These are phyloP conservation scores for Vitis amurensis DNA, from an alignment of 164 flowering plant species.

Conservation along the genomic window DNA sequence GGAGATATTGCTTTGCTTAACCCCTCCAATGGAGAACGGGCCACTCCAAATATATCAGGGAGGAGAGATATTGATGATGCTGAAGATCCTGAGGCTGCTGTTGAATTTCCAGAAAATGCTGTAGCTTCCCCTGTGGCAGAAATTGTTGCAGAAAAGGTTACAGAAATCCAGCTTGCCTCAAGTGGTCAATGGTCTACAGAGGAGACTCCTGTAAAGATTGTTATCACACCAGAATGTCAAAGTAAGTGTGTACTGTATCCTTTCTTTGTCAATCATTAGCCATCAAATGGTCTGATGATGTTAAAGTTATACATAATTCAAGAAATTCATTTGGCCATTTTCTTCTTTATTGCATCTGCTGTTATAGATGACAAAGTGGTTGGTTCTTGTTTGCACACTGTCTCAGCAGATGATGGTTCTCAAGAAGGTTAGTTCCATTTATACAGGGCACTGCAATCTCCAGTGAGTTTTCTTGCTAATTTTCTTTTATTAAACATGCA, in stretches of 20 bases:
- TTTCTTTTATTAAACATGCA: background rate
- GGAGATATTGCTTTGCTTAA: too few species aligned
- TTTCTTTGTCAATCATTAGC: too few species aligned
- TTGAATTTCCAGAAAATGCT: too few species aligned
- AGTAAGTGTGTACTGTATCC: background rate
- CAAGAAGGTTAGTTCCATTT: constrained; percentile 1
- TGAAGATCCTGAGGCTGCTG: too few species aligned
- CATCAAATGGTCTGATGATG: too few species aligned
- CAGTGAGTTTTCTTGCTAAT: background rate
- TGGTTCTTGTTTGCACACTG: background rate
- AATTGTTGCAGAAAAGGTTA: background rate
- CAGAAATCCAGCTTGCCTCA: background rate
- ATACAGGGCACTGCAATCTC: background rate
- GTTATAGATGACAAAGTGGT: background rate
- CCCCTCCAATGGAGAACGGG: too few species aligned
- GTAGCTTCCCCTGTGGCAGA: background rate
- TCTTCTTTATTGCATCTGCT: background rate
- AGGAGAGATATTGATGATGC: too few species aligned
- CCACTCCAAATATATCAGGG: too few species aligned
- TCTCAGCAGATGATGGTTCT: background rate
- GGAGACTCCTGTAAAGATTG: background rate
- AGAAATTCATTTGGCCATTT: background rate
- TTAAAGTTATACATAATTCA: background rate
- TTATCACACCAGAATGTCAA: background rate
- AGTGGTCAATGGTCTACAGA: background rate